Conservation (phyloP, 2,329 filamentous ascomycete genomes). For the Monilinia fructigena region DNA sequence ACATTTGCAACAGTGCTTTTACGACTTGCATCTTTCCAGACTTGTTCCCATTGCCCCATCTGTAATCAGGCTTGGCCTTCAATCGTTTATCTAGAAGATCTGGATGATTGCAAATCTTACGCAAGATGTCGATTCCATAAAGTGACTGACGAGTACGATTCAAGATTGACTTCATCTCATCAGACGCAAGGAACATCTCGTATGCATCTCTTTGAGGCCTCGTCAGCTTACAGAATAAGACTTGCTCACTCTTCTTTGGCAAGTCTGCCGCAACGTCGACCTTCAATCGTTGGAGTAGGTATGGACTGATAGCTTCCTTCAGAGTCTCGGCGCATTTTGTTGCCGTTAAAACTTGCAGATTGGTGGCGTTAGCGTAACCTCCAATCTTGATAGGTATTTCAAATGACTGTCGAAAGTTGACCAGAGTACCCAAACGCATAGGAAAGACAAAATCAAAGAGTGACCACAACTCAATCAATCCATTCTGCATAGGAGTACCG, state of each 20-base stretch:
- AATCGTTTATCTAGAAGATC: slow-evolving; percentile 71
- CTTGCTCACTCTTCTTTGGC: slow-evolving; percentile 93
- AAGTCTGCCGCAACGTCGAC: slow-evolving; percentile 90
- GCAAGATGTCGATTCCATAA: slow-evolving; percentile 85
- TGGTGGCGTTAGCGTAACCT: slow-evolving; percentile 92
- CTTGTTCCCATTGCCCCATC: slow-evolving; percentile 74
- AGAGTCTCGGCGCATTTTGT: slow-evolving; percentile 91
- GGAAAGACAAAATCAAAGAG: slow-evolving; percentile 97
- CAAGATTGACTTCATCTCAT: slow-evolving; percentile 82
- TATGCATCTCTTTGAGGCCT: slow-evolving; percentile 77
- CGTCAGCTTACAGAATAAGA: slow-evolving; percentile 92
- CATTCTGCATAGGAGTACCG: slow-evolving; percentile 97
- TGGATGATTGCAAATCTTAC: slow-evolving; percentile 97
- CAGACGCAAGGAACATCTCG: slow-evolving; percentile 74
- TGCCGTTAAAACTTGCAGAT: slow-evolving; percentile 90
- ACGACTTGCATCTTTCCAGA: slow-evolving; percentile 97
- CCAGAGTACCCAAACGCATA: slow-evolving; percentile 87
- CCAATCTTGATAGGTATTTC: slow-evolving; percentile 92
- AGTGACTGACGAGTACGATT: slow-evolving; percentile 74
- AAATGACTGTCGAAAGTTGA: slow-evolving; percentile 87
- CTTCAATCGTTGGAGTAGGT: slow-evolving; percentile 88
- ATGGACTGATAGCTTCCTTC: slow-evolving; percentile 91
- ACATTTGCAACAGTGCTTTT: slow-evolving; percentile 80
- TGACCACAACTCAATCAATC: slow-evolving; percentile 91
- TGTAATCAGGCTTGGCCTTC: slow-evolving; percentile 60